Evolutionary conservation across 495 filamentous ascomycete genomes (phyloP).

Genomic region (Coniosporium apollinis): DNA sequence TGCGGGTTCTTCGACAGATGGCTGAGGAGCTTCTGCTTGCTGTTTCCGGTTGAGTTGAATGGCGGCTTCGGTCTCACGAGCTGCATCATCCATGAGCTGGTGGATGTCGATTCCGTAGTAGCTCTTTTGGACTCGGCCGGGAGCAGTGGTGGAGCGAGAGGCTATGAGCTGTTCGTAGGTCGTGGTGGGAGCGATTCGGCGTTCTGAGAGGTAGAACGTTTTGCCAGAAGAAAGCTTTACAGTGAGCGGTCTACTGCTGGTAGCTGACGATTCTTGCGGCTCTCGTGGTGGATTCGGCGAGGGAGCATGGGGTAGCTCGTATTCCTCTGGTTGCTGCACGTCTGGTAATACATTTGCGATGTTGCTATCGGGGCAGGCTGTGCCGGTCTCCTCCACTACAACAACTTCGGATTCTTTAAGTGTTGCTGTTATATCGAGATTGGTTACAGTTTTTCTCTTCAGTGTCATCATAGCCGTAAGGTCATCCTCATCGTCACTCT

Average conservation of each 20-base stretch:
- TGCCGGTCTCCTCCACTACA: neutral
- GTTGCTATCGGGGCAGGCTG: no score
- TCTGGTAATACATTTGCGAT: no score
- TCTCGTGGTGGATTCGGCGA: neutral
- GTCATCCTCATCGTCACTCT: conserved; percentile 18
- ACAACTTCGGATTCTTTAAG: conserved; percentile 9
- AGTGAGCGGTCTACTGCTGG: conserved; percentile 7
- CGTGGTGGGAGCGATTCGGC: conserved; percentile 28
- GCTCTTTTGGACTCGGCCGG: conserved; percentile 58
- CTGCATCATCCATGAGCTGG: conserved; percentile 49
- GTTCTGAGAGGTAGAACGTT: conserved; percentile 35
- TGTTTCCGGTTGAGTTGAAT: neutral
- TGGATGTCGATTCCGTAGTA: conserved; percentile 92
- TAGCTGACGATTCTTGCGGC: neutral
- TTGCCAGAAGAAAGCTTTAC: conserved; percentile 53
- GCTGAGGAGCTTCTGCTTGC: conserved; percentile 2
- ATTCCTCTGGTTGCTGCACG: no score
- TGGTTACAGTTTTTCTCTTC: conserved; percentile 5
- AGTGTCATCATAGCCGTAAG: conserved; percentile 7
- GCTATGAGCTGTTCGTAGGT: conserved; percentile 57
- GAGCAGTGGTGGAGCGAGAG: conserved; percentile 45
- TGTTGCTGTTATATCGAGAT: neutral
- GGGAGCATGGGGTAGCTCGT: neutral
- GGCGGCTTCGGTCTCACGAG: conserved; percentile 22
- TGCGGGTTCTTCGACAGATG: conserved; percentile 11